phyloP scores from a whole-genome alignment of 345 rosid genomes.

The Cardamine resedifolia region DNA sequence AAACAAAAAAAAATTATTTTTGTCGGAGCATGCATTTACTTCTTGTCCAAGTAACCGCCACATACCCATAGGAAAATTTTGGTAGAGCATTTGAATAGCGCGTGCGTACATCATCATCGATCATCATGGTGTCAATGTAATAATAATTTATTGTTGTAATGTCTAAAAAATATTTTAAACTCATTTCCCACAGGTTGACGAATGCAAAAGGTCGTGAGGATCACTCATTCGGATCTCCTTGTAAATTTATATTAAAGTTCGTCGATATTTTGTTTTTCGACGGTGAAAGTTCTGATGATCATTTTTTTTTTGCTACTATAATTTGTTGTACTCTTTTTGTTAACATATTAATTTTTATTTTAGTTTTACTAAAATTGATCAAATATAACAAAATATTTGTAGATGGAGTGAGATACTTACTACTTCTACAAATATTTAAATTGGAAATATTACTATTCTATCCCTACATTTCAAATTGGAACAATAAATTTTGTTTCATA shows the following conservation, averaged over 20 bases:
- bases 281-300: background rate
- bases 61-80: background rate
- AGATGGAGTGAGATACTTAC: background rate
- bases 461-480: background rate
- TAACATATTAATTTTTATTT: background rate
- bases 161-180: background rate
- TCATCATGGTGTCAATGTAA: background rate
- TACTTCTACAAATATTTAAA: no score
- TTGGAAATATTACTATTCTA: background rate
- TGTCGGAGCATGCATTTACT: background rate
- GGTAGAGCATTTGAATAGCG: background rate
- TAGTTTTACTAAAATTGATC: background rate
- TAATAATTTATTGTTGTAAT: background rate
- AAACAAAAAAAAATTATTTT: background rate
- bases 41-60: slow-evolving; percentile 18
- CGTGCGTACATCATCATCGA: background rate
- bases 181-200: background rate
- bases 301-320: no score
- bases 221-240: background rate
- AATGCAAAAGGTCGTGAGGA: background rate
- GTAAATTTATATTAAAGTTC: background rate
- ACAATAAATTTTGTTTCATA: background rate
- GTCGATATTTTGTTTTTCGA: background rate
- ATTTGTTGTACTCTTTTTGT: no score
- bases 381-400: background rate